Evolutionary conservation across 805 yeast species (phyloP).

Genomic region (Saccharomycopsis fermentans): DNA sequence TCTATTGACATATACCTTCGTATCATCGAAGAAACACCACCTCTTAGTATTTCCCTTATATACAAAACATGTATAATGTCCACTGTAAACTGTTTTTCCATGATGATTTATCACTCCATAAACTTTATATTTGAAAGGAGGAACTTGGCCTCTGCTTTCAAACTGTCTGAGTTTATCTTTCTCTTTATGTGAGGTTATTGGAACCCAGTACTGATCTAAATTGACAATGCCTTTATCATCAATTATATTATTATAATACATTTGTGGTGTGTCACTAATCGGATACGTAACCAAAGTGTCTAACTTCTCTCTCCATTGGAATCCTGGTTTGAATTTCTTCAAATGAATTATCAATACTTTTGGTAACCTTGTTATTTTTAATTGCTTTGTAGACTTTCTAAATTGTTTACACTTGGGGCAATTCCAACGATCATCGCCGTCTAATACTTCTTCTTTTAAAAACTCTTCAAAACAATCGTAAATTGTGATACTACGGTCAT

Average conservation of each 20-base stretch:
- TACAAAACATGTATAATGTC: slow-evolving; percentile 82
- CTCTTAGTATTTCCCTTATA: slow-evolving; percentile 47
- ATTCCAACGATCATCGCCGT: slow-evolving; percentile 73
- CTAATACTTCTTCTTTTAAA: slow-evolving; percentile 62
- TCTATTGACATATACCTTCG: slow-evolving; percentile 47
- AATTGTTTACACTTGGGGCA: slow-evolving; percentile 67
- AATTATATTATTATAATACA: neutral
- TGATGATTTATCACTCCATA: slow-evolving; percentile 78
- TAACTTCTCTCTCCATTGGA: slow-evolving; percentile 42
- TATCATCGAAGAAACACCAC: slow-evolving; percentile 83
- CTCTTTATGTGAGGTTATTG: slow-evolving; percentile 27
- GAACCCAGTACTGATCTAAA: slow-evolving; percentile 66
- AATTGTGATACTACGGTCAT: slow-evolving; percentile 27
- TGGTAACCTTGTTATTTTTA: slow-evolving; percentile 71
- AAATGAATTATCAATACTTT: slow-evolving; percentile 71
- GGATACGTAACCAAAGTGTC: slow-evolving; percentile 66
- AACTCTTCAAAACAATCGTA: slow-evolving; percentile 69
- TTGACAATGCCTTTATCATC: slow-evolving; percentile 26
- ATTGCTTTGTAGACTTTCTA: slow-evolving; percentile 55
- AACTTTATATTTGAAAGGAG: slow-evolving; percentile 71
- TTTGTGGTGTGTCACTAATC: slow-evolving; percentile 29
- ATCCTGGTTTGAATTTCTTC: slow-evolving; percentile 56
- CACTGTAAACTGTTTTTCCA: slow-evolving; percentile 65
- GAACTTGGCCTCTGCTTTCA: slow-evolving; percentile 63
- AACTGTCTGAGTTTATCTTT: slow-evolving; percentile 38